Percentiles rank a stretch among this genome's conserved stretches.
These are phyloP conservation scores for Arabidopsis lyrata DNA, from an alignment of 441 rosid species.

Conservation along the genomic window DNA sequence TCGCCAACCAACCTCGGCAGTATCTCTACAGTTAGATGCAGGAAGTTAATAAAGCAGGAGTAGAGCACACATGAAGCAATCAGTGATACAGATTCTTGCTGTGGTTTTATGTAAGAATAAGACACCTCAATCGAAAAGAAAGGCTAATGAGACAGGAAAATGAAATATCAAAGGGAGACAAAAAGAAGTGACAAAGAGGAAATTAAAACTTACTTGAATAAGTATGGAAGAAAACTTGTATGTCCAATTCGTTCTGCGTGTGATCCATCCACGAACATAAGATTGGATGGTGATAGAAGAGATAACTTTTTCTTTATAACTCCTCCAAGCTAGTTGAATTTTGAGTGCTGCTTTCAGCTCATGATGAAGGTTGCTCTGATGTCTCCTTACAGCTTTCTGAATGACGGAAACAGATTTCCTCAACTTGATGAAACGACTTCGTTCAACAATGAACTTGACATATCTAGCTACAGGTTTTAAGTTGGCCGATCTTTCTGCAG, in stretches of 20 bases:
- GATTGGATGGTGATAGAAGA: constrained; percentile 72
- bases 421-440: constrained; percentile 59
- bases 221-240: constrained; percentile 41
- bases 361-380: constrained; percentile 40
- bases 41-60: constrained; percentile 15
- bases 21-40: constrained; percentile 52
- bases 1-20: constrained; percentile 68
- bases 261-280: constrained; percentile 66
- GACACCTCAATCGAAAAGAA: neutral
- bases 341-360: constrained; percentile 57
- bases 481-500: constrained; percentile 49
- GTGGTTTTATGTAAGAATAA: constrained; percentile 8
- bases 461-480: constrained; percentile 49
- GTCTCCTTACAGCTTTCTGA: constrained; percentile 66
- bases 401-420: constrained; percentile 57
- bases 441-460: constrained; percentile 54
- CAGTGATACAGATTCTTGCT: constrained; percentile 2
- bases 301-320: constrained; percentile 46
- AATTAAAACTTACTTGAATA: constrained; percentile 65
- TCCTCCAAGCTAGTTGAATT: constrained; percentile 70
- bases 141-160: constrained; percentile 4
- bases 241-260: constrained; percentile 46
- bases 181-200: constrained; percentile 14
- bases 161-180: neutral
- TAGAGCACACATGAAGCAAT: constrained; percentile 11